Conservation (phyloP, 2,329 filamentous ascomycete species). For the Talaromyces atroroseus region DNA sequence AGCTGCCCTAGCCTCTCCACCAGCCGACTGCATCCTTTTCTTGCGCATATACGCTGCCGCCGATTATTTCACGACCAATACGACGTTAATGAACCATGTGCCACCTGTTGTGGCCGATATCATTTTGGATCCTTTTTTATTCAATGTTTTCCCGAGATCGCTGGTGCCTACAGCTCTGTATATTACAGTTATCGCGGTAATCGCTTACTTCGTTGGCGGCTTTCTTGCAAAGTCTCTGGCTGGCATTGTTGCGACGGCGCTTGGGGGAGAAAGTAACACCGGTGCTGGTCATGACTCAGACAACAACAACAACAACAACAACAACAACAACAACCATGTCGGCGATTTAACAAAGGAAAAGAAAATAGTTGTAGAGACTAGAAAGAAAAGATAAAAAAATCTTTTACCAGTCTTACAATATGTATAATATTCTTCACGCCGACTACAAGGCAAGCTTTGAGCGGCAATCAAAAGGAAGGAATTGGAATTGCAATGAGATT, state of each 20-base stretch:
- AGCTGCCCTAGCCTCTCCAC: neutral
- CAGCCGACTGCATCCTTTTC: conserved; percentile 55
- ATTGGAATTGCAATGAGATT: no score
- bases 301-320: no score
- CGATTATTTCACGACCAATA: conserved; percentile 75
- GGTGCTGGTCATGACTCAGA: neutral
- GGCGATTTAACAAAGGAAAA: neutral
- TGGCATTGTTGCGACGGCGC: conserved; percentile 15
- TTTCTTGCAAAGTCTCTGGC: conserved; percentile 24
- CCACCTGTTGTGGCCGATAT: conserved; percentile 71
- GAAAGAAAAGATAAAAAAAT: neutral
- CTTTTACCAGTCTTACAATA: no score
- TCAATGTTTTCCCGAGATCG: conserved; percentile 74
- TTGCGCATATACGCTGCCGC: conserved; percentile 71
- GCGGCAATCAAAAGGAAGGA: no score
- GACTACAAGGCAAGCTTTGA: no score
- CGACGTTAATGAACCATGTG: conserved; percentile 67
- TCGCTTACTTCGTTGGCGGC: conserved; percentile 44
- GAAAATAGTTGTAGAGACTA: neutral
- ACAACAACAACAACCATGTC: no score
- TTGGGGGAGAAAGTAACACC: neutral
- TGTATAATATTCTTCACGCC: neutral
- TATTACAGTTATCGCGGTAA: conserved; percentile 55
- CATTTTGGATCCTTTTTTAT: conserved; percentile 78
- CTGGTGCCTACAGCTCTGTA: conserved; percentile 67